These are phyloP conservation scores for Solanum chmielewskii DNA, from an alignment of 257 asterid genomes.

Conservation along the genomic window DNA sequence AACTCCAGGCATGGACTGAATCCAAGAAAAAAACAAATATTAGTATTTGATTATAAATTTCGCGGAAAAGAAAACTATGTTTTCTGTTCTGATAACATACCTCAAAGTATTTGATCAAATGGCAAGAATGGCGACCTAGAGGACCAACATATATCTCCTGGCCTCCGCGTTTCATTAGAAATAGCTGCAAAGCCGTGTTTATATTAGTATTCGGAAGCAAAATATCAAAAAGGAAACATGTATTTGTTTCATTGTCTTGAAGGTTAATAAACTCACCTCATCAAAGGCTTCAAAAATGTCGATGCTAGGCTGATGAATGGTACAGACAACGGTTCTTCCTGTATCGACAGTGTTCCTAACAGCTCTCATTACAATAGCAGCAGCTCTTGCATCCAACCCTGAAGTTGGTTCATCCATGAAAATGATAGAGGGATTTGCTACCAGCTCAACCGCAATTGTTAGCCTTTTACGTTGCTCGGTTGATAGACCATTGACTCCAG, in stretches of 20 bases:
- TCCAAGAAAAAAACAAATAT: background rate
- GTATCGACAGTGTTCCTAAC: conserved; percentile 72
- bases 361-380: conserved; percentile 84
- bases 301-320: conserved; percentile 80
- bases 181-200: conserved; percentile 27
- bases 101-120: conserved; percentile 62
- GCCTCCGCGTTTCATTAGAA: conserved; percentile 69
- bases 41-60: background rate
- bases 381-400: conserved; percentile 82
- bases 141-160: conserved; percentile 78
- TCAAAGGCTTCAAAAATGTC: conserved; percentile 80
- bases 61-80: background rate
- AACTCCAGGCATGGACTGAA: conserved; percentile 41
- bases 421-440: conserved; percentile 74
- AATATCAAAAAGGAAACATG: background rate
- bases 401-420: conserved; percentile 90
- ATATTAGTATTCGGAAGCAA: background rate
- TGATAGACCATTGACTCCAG: conserved; percentile 66
- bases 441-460: conserved; percentile 72
- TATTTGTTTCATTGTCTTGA: background rate
- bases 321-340: conserved; percentile 74
- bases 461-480: conserved; percentile 77
- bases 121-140: conserved; percentile 43
- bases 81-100: background rate
- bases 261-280: conserved; percentile 32